Evolutionary conservation across 352 stramenopile genomes (phyloP).

Genomic region (Pythium folliculosum): DNA sequence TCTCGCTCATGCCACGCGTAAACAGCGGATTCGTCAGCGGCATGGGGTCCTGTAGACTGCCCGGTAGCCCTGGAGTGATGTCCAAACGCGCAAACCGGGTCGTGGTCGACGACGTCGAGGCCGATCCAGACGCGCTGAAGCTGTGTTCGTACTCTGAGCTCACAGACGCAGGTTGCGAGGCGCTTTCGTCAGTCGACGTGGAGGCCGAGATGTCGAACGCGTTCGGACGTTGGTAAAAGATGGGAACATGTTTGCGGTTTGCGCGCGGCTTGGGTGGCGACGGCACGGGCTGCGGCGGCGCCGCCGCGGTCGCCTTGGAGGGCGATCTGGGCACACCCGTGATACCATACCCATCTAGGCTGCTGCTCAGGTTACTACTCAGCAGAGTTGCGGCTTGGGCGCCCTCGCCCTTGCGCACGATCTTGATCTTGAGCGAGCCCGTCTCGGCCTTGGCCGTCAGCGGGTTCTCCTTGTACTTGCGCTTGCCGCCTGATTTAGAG

Average conservation of each 20-base stretch:
- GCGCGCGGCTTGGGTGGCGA: slow-evolving; percentile 73
- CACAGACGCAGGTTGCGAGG: slow-evolving; percentile 36
- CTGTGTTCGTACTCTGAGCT: slow-evolving; percentile 32
- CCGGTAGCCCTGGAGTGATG: slow-evolving; percentile 18
- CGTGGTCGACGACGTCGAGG: slow-evolving; percentile 38
- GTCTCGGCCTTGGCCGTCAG: slow-evolving; percentile 77
- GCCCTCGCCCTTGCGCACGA: slow-evolving; percentile 54
- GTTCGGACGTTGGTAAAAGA: slow-evolving; percentile 71
- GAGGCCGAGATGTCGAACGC: slow-evolving; percentile 33
- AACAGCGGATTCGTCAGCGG: slow-evolving; percentile 59
- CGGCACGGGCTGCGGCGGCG: slow-evolving; percentile 15
- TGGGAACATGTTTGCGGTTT: slow-evolving; percentile 83
- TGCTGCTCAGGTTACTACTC: neutral
- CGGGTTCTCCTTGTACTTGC: slow-evolving; percentile 75
- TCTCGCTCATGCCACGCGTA: slow-evolving; percentile 56
- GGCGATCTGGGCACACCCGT: slow-evolving; percentile 8
- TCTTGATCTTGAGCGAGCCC: slow-evolving; percentile 80
- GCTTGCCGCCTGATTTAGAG: slow-evolving; percentile 46
- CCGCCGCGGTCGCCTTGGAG: neutral
- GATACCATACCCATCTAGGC: slow-evolving; percentile 9
- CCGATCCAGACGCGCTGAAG: slow-evolving; percentile 10
- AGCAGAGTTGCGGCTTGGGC: neutral
- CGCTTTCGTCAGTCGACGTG: slow-evolving; percentile 42
- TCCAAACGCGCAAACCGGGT: slow-evolving; percentile 30
- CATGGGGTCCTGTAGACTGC: slow-evolving; percentile 25